phyloP scores from a whole-genome alignment of 495 filamentous ascomycete species.

The Penicillium verhagenii region DNA sequence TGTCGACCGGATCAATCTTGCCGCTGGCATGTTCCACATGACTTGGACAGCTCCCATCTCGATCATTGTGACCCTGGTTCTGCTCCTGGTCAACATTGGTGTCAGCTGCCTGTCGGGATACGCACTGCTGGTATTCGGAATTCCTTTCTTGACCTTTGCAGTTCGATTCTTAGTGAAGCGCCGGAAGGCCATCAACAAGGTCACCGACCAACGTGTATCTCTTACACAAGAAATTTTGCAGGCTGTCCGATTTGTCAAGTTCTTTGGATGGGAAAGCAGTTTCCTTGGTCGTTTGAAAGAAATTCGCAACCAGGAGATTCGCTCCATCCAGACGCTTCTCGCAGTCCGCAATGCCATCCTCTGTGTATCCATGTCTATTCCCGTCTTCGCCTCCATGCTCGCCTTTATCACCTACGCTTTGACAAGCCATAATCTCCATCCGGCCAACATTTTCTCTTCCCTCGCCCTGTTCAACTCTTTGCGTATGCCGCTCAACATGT shows the following conservation, averaged over 20 bases:
- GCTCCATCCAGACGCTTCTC: constrained; percentile 73
- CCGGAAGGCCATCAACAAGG: constrained; percentile 78
- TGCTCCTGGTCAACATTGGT: constrained; percentile 80
- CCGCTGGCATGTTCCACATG: constrained; percentile 84
- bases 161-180: constrained; percentile 69
- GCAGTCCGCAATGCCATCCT: constrained; percentile 82
- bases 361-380: constrained; percentile 73
- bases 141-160: constrained; percentile 71
- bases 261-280: constrained; percentile 88
- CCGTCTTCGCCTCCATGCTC: constrained; percentile 91
- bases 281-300: constrained; percentile 75
- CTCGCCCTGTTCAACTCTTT: constrained; percentile 90
- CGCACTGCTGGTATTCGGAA: constrained; percentile 70
- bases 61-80: constrained; percentile 70
- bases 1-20: constrained; percentile 84
- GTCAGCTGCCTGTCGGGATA: constrained; percentile 90
- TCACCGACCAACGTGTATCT: constrained; percentile 87
- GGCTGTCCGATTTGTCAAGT: constrained; percentile 92
- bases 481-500: constrained; percentile 81
- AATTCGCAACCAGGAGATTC: constrained; percentile 73
- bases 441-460: constrained; percentile 86
- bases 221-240: constrained; percentile 92
- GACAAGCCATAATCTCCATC: constrained; percentile 64
- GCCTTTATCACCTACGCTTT: constrained; percentile 91
- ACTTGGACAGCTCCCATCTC: constrained; percentile 81